Conservation (phyloP, 108 stramenopile species). For the Skeletonema potamos region DNA sequence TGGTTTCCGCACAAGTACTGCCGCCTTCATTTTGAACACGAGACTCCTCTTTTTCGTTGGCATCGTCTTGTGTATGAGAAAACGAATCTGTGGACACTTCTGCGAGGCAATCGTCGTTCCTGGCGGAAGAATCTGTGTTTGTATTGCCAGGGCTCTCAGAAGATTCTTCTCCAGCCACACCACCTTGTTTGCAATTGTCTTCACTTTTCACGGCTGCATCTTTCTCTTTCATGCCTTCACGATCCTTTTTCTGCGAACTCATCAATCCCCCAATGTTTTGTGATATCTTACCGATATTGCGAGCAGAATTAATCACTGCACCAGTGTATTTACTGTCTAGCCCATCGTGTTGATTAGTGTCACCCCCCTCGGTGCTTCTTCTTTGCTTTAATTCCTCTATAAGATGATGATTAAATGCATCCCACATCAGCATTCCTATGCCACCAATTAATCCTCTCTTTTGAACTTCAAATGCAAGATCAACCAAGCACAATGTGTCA, state of each 20-base stretch:
- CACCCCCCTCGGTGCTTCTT: constrained; percentile 3
- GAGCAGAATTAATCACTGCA: constrained; percentile 17
- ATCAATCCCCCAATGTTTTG: constrained; percentile 23
- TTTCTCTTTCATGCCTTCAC: background rate
- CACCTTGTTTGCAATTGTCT: background rate
- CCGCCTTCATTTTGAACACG: background rate
- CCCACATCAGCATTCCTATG: constrained; percentile 29
- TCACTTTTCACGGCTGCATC: background rate
- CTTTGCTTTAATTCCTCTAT: constrained; percentile 15
- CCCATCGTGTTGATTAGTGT: background rate
- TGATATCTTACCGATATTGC: constrained; percentile 22
- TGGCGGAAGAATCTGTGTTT: background rate
- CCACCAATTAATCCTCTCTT: constrained; percentile 31
- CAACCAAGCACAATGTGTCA: constrained; percentile 22
- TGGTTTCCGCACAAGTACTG: background rate
- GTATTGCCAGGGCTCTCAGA: background rate
- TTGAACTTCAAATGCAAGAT: constrained; percentile 33
- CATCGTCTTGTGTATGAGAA: background rate
- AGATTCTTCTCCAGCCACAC: background rate
- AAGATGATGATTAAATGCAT: constrained; percentile 34
- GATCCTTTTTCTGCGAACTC: constrained; percentile 1
- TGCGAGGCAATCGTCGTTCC: background rate
- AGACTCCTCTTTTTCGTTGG: background rate
- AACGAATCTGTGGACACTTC: background rate
- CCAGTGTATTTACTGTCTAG: constrained; percentile 27